Evolutionary conservation across 78 protist genomes (phyloP).

Genomic region (Protostelium mycophagum): DNA sequence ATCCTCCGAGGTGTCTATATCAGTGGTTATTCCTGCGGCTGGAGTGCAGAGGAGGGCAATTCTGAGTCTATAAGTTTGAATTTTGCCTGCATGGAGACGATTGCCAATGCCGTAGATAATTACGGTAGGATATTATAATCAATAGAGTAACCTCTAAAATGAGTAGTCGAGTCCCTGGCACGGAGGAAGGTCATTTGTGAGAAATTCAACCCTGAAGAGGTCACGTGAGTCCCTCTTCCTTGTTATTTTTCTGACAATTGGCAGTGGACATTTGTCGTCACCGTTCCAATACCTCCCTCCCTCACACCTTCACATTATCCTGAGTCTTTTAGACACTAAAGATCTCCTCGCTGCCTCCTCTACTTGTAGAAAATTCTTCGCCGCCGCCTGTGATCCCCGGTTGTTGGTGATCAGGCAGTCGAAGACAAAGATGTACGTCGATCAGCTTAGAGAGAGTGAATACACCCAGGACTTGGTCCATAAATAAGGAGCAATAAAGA

Average conservation of each 20-base stretch:
- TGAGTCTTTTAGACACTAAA: neutral
- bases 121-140: neutral
- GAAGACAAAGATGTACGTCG: no score
- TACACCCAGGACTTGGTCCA: no score
- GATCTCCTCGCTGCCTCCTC: neutral
- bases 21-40: neutral
- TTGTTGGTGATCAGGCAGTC: neutral
- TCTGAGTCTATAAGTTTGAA: neutral
- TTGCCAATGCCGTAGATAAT: neutral
- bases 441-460: no score
- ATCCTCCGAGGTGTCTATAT: neutral
- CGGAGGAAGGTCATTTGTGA: neutral
- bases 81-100: neutral
- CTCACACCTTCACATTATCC: neutral
- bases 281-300: neutral
- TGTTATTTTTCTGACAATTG: neutral
- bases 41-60: neutral
- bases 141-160: neutral
- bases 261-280: neutral
- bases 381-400: neutral
- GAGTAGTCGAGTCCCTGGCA: neutral
- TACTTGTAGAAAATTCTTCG: neutral
- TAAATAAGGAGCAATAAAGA: no score
- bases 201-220: neutral
- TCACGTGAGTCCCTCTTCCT: neutral